phyloP scores from a whole-genome alignment of 2,329 filamentous ascomycete genomes.

The Aspergillus quadrilineatus region DNA sequence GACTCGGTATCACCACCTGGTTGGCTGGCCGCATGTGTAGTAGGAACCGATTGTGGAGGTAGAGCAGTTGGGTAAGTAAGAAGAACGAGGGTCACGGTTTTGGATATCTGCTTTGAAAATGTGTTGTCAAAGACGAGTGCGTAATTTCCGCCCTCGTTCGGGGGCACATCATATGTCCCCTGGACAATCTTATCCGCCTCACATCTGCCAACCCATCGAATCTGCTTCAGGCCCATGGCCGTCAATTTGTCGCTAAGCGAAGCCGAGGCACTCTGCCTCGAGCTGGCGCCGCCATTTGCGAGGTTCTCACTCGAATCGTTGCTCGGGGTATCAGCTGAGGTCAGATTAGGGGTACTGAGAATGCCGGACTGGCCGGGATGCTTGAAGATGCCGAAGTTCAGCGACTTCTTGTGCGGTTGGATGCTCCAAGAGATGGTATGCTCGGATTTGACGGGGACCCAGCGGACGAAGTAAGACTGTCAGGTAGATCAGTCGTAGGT shows the following conservation, averaged over 20 bases:
- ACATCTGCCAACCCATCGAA: constrained; percentile 86
- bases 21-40: constrained; percentile 42
- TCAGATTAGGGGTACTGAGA: constrained; percentile 40
- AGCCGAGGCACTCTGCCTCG: constrained; percentile 66
- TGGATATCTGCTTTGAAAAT: constrained; percentile 92
- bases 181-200: constrained; percentile 94
- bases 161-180: constrained; percentile 77
- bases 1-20: constrained; percentile 51
- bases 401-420: constrained; percentile 95
- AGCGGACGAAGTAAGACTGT: constrained; percentile 96
- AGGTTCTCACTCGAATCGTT: constrained; percentile 40
- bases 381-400: constrained; percentile 98
- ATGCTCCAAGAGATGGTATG: constrained; percentile 97
- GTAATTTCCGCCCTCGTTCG: constrained; percentile 83
- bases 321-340: constrained; percentile 44
- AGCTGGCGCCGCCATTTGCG: constrained; percentile 37
- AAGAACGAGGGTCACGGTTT: constrained; percentile 91
- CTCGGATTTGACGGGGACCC: constrained; percentile 86
- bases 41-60: constrained; percentile 46
- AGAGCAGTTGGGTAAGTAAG: constrained; percentile 85
- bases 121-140: constrained; percentile 98
- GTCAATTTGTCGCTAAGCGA: constrained; percentile 67
- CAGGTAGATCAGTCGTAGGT: constrained; percentile 18
- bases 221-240: constrained; percentile 60
- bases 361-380: constrained; percentile 73